Conservation (phyloP, 2,329 filamentous ascomycete genomes). For the Raffaelea ambrosiae region DNA sequence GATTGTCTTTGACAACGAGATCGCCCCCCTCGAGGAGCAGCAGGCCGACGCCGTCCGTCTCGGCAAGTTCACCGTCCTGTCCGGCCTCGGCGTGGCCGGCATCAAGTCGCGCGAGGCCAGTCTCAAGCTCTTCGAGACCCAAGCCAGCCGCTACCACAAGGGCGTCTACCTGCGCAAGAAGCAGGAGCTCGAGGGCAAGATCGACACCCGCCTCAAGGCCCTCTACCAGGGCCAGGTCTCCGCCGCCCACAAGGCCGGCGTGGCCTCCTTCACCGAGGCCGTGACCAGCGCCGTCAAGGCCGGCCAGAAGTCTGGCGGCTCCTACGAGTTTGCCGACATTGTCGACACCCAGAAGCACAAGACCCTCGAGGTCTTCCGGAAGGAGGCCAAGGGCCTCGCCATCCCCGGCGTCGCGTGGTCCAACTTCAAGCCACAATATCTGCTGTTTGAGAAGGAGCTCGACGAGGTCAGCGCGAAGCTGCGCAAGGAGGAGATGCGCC, state of each 20-base stretch:
- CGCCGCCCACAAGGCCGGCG: conserved; percentile 82
- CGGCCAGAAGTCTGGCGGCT: conserved; percentile 83
- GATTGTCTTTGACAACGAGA: conserved; percentile 70
- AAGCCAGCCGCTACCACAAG: conserved; percentile 94
- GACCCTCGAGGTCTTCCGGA: conserved; percentile 66
- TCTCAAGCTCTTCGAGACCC: conserved; percentile 76
- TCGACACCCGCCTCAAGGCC: conserved; percentile 80
- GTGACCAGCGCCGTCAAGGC: conserved; percentile 81
- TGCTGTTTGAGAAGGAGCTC: conserved; percentile 80
- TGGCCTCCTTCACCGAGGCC: conserved; percentile 75
- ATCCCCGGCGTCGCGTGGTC: conserved; percentile 83
- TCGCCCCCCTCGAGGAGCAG: conserved; percentile 76
- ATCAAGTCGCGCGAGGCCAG: conserved; percentile 62
- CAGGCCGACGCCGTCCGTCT: conserved; percentile 65
- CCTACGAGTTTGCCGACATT: conserved; percentile 93
- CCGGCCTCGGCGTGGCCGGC: conserved; percentile 67
- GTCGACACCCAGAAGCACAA: conserved; percentile 74
- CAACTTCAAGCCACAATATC: conserved; percentile 71
- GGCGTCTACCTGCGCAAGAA: conserved; percentile 84
- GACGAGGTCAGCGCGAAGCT: conserved; percentile 79
- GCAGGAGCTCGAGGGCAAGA: conserved; percentile 73
- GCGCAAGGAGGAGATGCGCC: conserved; percentile 91
- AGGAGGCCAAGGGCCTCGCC: conserved; percentile 62
- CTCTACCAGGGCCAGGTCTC: conserved; percentile 83
- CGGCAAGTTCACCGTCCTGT: conserved; percentile 66